Base-by-base conservation (phyloP, 1,139 yeast genomes). In the Geotrichum klebahnii region DNA sequence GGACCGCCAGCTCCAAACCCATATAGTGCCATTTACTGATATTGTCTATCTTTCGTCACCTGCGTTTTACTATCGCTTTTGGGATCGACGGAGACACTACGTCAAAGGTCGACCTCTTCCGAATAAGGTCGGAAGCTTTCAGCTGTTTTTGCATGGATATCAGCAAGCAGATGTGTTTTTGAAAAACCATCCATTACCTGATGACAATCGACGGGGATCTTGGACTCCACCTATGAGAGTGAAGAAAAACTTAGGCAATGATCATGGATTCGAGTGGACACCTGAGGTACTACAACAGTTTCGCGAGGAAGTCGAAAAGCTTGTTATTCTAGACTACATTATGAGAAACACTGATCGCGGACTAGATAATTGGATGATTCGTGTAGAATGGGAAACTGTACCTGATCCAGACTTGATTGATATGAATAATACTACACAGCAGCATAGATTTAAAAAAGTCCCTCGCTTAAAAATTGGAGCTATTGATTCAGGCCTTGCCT, bases 301-400 rank as follows among this genome's bases (percentile, higher is more conserved):
- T 57, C 73, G 82, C 45, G 74, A 76, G 52, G 84, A 84, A 62
- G 62, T 84, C 36, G 90, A 83, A 58, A 83, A 82, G 59, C 68
- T 84, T 57, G 88, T 84, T 1, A 79, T 84, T 37, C 66, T 84
- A 37, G 92, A 84, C 59, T 84, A 83, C 58, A 74, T 84, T 8
- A 81, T 83, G 78, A 68, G 90, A 54, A 84, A 84, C 58, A 84
- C 94, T 0, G 92, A 84, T 61, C 67, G 94, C 36, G 86, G 87
- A 0, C 65, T 79, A 19, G 92, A 84, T 62, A 84, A 84, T 59
- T 84, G 92, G 90, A 84, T 84, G 94, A 75, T 84, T 22, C 74
- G 74, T 52, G 61, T 82, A 9, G 73, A 72, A 8, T 80, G 84
- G 84, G 63, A 58, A 32, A 63, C 59, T 12, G 52, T 64, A 12